Conservation (phyloP, 208 protist species). For the Plasmodiophora brassicae region DNA sequence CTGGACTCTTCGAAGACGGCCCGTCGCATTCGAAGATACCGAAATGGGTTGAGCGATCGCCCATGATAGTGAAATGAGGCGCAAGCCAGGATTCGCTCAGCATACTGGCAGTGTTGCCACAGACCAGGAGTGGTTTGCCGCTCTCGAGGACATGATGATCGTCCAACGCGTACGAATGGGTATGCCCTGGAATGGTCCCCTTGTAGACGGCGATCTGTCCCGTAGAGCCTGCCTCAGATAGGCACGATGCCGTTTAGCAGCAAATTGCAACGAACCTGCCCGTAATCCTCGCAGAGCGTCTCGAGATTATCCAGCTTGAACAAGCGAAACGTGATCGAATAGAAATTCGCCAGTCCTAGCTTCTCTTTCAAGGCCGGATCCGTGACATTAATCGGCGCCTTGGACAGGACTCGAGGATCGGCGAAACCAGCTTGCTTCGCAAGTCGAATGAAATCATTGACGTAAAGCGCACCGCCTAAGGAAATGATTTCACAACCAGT, state of each 20-base stretch:
- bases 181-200: conserved; percentile 30
- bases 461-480: conserved; percentile 45
- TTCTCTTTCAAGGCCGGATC: background rate
- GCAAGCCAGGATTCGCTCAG: background rate
- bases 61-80: background rate
- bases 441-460: conserved; percentile 42
- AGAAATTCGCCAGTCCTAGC: conserved; percentile 7
- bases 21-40: background rate
- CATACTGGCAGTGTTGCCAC: conserved; percentile 36
- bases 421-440: background rate
- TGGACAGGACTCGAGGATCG: background rate
- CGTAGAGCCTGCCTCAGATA: background rate
- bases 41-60: background rate
- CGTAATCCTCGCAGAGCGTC: conserved; percentile 38
- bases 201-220: conserved; percentile 37
- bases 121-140: background rate
- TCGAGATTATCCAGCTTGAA: conserved; percentile 33
- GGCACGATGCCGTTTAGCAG: background rate
- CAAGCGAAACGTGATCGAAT: conserved; percentile 21
- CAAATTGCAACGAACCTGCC: conserved; percentile 12
- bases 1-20: no score
- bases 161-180: conserved; percentile 25
- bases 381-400: background rate
- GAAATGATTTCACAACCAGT: background rate
- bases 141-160: no score